These are phyloP conservation scores for Ephemerocybe angulata DNA, from an alignment of 768 basidiomycete species.

Conservation along the genomic window DNA sequence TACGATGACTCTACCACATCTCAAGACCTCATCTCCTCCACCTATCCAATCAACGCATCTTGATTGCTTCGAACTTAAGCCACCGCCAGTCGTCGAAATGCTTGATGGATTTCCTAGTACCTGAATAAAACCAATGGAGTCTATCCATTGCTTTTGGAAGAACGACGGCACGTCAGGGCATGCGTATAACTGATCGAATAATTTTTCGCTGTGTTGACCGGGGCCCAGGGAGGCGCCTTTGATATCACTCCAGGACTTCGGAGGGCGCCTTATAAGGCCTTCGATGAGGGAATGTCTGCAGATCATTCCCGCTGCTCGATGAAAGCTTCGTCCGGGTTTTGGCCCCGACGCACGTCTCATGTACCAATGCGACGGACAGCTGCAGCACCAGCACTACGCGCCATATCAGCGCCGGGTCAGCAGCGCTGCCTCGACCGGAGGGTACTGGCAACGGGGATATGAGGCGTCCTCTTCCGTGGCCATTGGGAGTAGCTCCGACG, in stretches of 20 bases:
- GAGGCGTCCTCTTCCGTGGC: neutral
- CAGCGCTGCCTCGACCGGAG: neutral
- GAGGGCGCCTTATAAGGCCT: neutral
- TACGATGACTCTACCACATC: neutral
- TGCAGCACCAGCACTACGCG: neutral
- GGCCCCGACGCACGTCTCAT: slow-evolving; percentile 4
- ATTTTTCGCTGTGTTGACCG: neutral
- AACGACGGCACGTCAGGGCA: slow-evolving; percentile 4
- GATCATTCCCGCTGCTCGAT: slow-evolving; percentile 3
- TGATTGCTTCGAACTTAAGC: slow-evolving; percentile 10
- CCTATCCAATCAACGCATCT: slow-evolving; percentile 5
- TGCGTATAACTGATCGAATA: neutral
- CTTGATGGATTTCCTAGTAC: slow-evolving; percentile 16
- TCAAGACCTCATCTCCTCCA: neutral
- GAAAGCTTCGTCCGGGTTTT: slow-evolving; percentile 7
- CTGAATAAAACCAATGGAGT: slow-evolving; percentile 22
- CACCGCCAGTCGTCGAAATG: slow-evolving; percentile 1
- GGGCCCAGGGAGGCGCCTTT: neutral
- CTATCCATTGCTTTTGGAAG: slow-evolving; percentile 8
- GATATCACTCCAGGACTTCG: neutral
- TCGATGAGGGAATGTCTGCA: neutral
- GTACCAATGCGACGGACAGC: slow-evolving; percentile 9
- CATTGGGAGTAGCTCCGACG: neutral
- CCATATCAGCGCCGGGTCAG: neutral
- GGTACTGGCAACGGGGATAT: slow-evolving; percentile 1